phyloP scores from a whole-genome alignment of 345 rosid genomes.

The Gossypium arboreum region DNA sequence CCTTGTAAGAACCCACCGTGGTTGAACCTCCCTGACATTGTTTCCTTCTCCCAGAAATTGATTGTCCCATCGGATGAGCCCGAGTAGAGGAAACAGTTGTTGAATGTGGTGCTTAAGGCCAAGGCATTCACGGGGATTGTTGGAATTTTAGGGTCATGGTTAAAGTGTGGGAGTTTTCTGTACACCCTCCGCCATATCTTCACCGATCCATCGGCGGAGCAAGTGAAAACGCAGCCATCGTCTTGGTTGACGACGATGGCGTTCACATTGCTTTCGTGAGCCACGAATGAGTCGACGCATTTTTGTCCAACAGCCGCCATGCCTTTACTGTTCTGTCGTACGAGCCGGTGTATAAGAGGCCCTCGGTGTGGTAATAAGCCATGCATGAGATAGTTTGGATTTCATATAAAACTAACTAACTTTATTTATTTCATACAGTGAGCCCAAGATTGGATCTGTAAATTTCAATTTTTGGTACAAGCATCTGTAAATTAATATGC shows the following conservation, averaged over 20 bases:
- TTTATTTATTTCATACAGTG: too few species aligned
- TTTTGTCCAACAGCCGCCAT: conserved; percentile 36
- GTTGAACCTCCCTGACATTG: conserved; percentile 39
- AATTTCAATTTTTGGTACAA: too few species aligned
- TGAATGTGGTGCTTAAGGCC: conserved; percentile 33
- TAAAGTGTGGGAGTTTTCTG: conserved; percentile 43
- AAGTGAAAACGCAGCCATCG: conserved; percentile 51
- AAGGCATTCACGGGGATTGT: conserved; percentile 44
- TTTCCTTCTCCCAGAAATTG: conserved; percentile 55
- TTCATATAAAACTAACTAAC: too few species aligned
- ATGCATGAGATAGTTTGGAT: conserved; percentile 49
- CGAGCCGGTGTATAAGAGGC: conserved; percentile 40
- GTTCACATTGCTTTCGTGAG: conserved; percentile 44
- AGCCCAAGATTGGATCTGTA: too few species aligned
- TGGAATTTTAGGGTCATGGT: conserved; percentile 48
- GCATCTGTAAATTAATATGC: too few species aligned
- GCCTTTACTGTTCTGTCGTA: conserved; percentile 43
- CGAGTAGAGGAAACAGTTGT: conserved; percentile 37
- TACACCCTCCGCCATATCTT: conserved; percentile 50
- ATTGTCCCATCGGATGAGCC: conserved; percentile 47
- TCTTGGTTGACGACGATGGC: conserved; percentile 47
- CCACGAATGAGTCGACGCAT: conserved; percentile 47
- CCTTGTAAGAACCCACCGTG: conserved; percentile 56
- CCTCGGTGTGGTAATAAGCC: conserved; percentile 46
- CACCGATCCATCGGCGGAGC: conserved; percentile 47